phyloP scores from a whole-genome alignment of 1,139 yeast genomes.

The Candida labiduridarum region DNA sequence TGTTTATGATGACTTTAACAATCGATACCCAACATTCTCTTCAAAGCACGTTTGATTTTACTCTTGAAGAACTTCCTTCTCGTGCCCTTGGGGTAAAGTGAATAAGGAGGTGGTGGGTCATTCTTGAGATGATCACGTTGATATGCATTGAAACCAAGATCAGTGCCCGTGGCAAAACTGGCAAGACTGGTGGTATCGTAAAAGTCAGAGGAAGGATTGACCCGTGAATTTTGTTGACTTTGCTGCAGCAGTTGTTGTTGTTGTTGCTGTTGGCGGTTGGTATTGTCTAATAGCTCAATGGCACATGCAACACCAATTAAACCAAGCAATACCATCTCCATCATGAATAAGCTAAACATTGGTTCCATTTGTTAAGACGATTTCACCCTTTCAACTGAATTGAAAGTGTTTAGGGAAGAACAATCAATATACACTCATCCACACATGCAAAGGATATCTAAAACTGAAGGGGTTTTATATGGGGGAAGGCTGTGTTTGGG shows the following conservation, averaged over 20 bases:
- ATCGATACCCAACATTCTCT: not conserved
- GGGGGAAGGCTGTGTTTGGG: not conserved
- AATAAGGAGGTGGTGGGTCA: slow-evolving; percentile 5
- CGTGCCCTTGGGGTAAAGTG: not conserved
- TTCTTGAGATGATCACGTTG: not conserved
- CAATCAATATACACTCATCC: no score
- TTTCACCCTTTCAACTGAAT: not conserved
- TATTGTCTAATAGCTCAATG: not conserved
- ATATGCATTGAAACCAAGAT: not conserved
- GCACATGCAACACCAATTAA: slow-evolving; percentile 4
- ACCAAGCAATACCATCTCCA: slow-evolving; percentile 2
- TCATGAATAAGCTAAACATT: not conserved
- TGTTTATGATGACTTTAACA: not conserved
- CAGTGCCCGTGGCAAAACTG: not conserved
- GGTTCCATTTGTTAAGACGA: not conserved
- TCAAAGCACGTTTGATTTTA: not conserved
- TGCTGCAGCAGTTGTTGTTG: not conserved
- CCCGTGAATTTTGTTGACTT: not conserved
- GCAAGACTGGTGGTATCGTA: not conserved
- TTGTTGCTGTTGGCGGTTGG: not conserved
- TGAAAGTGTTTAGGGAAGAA: no score
- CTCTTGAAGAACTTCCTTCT: not conserved
- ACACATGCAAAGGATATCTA: not conserved
- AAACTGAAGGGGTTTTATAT: not conserved
- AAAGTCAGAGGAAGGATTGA: not conserved